Conservation (phyloP, 2,329 filamentous ascomycete genomes). For the Zymoseptoria tritici region DNA sequence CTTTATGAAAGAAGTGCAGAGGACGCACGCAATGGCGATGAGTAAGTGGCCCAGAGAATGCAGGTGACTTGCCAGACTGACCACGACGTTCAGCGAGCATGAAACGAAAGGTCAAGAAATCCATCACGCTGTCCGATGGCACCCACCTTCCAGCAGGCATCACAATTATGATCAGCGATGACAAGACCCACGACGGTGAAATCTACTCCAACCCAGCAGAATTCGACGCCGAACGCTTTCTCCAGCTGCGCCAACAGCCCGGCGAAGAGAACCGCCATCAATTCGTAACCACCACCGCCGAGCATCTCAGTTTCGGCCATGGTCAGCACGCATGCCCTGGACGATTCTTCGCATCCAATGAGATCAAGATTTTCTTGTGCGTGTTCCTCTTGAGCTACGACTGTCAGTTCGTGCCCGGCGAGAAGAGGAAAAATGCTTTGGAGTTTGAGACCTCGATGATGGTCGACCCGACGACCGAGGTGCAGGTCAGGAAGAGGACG, state of each 20-base stretch:
- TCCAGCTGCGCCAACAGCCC: constrained; percentile 7
- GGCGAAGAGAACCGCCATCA: neutral
- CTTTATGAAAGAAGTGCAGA: constrained; percentile 26
- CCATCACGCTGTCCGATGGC: constrained; percentile 22
- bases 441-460: too few relatives aligned
- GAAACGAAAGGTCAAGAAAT: constrained; percentile 13
- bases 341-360: constrained; percentile 26
- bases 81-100: constrained; percentile 10
- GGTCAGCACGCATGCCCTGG: constrained; percentile 29
- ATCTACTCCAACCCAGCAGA: constrained; percentile 11
- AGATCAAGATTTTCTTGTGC: constrained; percentile 29
- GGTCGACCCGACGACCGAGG: too few relatives aligned
- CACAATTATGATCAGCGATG: constrained; percentile 3
- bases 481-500: too few relatives aligned
- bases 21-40: constrained; percentile 4
- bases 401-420: constrained; percentile 13
- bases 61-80: neutral
- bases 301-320: constrained; percentile 23
- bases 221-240: constrained; percentile 18
- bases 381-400: constrained; percentile 30
- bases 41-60: too few relatives aligned
- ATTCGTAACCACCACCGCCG: constrained; percentile 7
- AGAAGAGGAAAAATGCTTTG: too few relatives aligned
- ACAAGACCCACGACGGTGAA: constrained; percentile 7
- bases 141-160: constrained; percentile 18